These are phyloP conservation scores for Rhizodiscina lignyota DNA, from an alignment of 495 filamentous ascomycete species.

Conservation along the genomic window DNA sequence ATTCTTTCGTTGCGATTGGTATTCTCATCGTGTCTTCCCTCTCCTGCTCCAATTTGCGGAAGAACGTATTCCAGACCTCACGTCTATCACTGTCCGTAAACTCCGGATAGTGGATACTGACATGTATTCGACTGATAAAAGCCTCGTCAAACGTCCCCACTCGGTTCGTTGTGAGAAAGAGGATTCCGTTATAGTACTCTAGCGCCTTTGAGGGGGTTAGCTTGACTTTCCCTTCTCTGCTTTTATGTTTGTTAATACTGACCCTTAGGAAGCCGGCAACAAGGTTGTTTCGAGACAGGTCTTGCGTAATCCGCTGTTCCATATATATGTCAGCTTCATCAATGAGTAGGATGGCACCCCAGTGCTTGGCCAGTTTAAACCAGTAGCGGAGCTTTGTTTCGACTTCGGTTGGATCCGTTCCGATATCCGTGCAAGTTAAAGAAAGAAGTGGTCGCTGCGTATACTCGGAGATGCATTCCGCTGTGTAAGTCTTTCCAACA, in stretches of 20 bases:
- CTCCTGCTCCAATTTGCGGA: conserved; percentile 10
- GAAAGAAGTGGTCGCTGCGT: conserved; percentile 5
- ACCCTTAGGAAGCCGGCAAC: conserved; percentile 19
- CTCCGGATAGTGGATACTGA: conserved; percentile 7
- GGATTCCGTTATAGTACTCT: conserved; percentile 15
- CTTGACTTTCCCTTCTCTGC: neutral
- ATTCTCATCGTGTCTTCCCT: conserved; percentile 4
- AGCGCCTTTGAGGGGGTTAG: conserved; percentile 9
- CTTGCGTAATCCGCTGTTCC: conserved; percentile 11
- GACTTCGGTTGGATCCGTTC: conserved; percentile 5
- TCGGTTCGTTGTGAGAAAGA: conserved; percentile 16
- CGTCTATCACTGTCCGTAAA: conserved; percentile 3
- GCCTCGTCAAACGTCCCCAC: conserved; percentile 16
- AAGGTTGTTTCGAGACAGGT: conserved; percentile 30
- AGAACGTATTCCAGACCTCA: conserved; percentile 11
- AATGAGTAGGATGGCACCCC: conserved; percentile 16
- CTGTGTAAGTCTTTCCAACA: conserved; percentile 10
- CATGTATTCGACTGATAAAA: conserved; percentile 13
- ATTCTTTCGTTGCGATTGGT: conserved; percentile 1
- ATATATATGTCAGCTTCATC: conserved; percentile 27
- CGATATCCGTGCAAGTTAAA: conserved; percentile 9
- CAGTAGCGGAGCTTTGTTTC: conserved; percentile 1
- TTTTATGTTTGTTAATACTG: conserved; percentile 12
- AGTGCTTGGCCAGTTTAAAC: neutral
- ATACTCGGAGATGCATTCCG: conserved; percentile 7